These are phyloP conservation scores for Saturnispora hagleri DNA, from an alignment of 805 yeast species.

Conservation along the genomic window DNA sequence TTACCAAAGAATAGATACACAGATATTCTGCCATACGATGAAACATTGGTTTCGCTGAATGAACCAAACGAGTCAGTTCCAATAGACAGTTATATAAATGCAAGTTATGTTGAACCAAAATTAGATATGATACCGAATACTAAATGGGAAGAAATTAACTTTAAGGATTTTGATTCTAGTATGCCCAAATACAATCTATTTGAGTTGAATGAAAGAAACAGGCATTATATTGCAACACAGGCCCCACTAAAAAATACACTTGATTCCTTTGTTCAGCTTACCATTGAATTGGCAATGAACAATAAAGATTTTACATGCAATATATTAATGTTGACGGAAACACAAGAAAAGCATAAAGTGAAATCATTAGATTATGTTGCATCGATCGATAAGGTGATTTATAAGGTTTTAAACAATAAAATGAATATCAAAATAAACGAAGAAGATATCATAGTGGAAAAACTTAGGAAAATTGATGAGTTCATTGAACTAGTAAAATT, in stretches of 20 bases:
- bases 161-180: not conserved
- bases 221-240: slow-evolving; percentile 56
- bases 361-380: slow-evolving; percentile 28
- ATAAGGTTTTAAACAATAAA: not conserved
- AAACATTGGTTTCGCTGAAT: slow-evolving; percentile 35
- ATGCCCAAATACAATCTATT: not conserved
- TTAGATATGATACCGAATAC: slow-evolving; percentile 1
- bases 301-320: slow-evolving; percentile 28
- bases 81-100: slow-evolving; percentile 34
- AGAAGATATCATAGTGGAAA: not conserved
- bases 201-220: not conserved
- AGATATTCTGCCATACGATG: slow-evolving; percentile 60
- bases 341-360: slow-evolving; percentile 32
- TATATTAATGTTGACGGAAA: slow-evolving; percentile 68
- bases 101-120: slow-evolving; percentile 23
- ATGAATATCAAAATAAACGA: not conserved
- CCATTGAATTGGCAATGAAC: slow-evolving; percentile 22
- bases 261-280: slow-evolving; percentile 35
- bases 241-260: slow-evolving; percentile 43
- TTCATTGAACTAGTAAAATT: slow-evolving; percentile 9
- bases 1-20: slow-evolving; percentile 41
- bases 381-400: slow-evolving; percentile 1
- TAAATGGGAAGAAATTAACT: not conserved
- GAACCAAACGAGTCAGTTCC: not conserved
- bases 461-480: not conserved